Evolutionary conservation across 768 basidiomycete genomes (phyloP).

Genomic region (Cystofilobasidium bisporidii): DNA sequence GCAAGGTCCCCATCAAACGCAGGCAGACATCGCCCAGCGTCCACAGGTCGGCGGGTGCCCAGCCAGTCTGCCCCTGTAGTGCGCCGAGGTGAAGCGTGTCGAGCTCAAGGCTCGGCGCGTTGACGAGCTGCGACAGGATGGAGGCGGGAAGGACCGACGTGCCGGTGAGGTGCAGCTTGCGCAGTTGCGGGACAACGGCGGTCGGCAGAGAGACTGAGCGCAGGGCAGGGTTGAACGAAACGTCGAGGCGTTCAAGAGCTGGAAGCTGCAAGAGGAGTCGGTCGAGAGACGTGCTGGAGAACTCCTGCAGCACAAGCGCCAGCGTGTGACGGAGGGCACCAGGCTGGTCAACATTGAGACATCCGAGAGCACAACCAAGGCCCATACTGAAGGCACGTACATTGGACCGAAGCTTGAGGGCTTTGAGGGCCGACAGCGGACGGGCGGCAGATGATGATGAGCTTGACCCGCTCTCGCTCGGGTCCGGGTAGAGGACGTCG

Average conservation of each 20-base stretch:
- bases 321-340: background rate
- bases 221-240: background rate
- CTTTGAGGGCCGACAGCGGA: background rate
- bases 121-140: background rate
- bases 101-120: background rate
- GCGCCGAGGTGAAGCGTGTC: background rate
- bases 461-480: no score
- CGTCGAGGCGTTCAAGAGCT: background rate
- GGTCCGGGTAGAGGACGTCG: background rate
- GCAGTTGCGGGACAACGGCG: background rate
- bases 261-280: background rate
- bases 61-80: background rate
- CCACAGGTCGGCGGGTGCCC: background rate
- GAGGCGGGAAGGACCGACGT: background rate
- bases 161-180: background rate
- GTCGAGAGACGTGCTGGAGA: background rate
- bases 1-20: background rate
- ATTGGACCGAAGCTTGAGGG: conserved; percentile 10
- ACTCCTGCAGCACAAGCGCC: background rate
- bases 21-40: background rate
- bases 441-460: background rate
- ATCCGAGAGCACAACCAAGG: background rate
- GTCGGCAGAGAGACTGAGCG: background rate
- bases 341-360: background rate
- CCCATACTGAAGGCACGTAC: background rate